Evolutionary conservation across 2,329 filamentous ascomycete species (phyloP).

Genomic region (Amylocarpus encephaloides): DNA sequence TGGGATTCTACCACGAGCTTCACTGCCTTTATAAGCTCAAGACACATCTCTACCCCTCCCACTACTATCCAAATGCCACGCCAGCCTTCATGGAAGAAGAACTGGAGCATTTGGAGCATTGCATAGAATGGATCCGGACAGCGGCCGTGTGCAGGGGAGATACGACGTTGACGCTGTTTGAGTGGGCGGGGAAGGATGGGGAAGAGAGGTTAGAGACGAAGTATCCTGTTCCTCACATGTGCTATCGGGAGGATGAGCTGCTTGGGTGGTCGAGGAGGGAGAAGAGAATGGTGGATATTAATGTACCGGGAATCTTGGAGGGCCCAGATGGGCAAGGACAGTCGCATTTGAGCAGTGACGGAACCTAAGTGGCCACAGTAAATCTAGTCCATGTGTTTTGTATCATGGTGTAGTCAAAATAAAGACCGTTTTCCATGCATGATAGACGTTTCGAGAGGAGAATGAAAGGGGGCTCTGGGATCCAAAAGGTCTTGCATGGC

Average conservation of each 20-base stretch:
- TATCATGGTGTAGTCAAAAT: too few relatives aligned
- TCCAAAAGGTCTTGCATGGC: too few relatives aligned
- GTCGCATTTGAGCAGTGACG: neutral
- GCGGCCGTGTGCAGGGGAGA: neutral
- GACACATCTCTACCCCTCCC: neutral
- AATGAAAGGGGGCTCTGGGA: too few relatives aligned
- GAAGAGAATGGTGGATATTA: neutral
- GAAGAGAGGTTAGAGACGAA: constrained; percentile 1
- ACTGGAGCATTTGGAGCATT: constrained; percentile 3
- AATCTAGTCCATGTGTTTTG: too few relatives aligned
- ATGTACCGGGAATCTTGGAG: neutral
- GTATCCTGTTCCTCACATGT: constrained; percentile 4
- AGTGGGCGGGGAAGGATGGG: neutral
- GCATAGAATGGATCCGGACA: constrained; percentile 1
- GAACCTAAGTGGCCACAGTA: too few relatives aligned
- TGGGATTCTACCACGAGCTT: constrained; percentile 1
- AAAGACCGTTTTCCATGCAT: too few relatives aligned
- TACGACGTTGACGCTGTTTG: constrained; percentile 2
- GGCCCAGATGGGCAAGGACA: neutral
- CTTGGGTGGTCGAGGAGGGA: neutral
- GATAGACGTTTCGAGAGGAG: too few relatives aligned
- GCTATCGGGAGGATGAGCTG: neutral
- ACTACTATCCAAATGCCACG: neutral
- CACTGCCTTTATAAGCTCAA: neutral
- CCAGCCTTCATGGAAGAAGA: neutral